These are phyloP conservation scores for Dactylonectria macrodidyma DNA, from an alignment of 2,329 filamentous ascomycete genomes.

Conservation along the genomic window DNA sequence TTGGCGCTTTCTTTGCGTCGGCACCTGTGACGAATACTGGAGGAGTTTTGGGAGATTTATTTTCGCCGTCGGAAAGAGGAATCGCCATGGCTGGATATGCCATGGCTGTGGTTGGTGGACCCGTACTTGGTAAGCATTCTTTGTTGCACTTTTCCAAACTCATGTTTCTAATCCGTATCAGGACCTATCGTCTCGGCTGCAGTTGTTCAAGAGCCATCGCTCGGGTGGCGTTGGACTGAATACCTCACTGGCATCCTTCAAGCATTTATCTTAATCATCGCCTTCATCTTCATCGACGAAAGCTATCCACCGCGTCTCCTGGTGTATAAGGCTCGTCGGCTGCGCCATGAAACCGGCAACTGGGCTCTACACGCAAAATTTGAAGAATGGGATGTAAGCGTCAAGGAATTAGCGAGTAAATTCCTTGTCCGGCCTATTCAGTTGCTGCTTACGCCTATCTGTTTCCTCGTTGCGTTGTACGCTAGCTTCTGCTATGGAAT, in stretches of 20 bases:
- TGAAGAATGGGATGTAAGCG: slow-evolving; percentile 78
- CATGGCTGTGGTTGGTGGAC: slow-evolving; percentile 71
- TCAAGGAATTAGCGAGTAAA: slow-evolving; percentile 73
- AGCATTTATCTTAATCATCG: slow-evolving; percentile 63
- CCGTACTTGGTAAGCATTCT: slow-evolving; percentile 62
- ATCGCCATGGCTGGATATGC: slow-evolving; percentile 74
- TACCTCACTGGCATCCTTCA: slow-evolving; percentile 71
- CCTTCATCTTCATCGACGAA: slow-evolving; percentile 70
- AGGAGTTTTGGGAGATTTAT: slow-evolving; percentile 74
- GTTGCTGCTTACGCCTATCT: slow-evolving; percentile 79
- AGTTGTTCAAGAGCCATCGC: slow-evolving; percentile 15
- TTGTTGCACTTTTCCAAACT: slow-evolving; percentile 51
- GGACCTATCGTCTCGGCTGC: no score
- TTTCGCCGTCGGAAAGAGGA: slow-evolving; percentile 65
- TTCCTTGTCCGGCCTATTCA: slow-evolving; percentile 78
- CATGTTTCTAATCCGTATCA: slow-evolving; percentile 36
- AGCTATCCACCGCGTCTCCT: slow-evolving; percentile 70
- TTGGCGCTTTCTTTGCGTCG: slow-evolving; percentile 69
- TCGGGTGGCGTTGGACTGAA: slow-evolving; percentile 65
- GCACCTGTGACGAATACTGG: slow-evolving; percentile 70
- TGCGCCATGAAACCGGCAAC: slow-evolving; percentile 73
- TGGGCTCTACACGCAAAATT: slow-evolving; percentile 78
- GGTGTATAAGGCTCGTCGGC: slow-evolving; percentile 66
- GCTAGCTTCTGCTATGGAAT: slow-evolving; percentile 79
- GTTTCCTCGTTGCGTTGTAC: slow-evolving; percentile 79